Evolutionary conservation across 2,329 filamentous ascomycete species (phyloP).

Genomic region (Rosellinia necatrix): DNA sequence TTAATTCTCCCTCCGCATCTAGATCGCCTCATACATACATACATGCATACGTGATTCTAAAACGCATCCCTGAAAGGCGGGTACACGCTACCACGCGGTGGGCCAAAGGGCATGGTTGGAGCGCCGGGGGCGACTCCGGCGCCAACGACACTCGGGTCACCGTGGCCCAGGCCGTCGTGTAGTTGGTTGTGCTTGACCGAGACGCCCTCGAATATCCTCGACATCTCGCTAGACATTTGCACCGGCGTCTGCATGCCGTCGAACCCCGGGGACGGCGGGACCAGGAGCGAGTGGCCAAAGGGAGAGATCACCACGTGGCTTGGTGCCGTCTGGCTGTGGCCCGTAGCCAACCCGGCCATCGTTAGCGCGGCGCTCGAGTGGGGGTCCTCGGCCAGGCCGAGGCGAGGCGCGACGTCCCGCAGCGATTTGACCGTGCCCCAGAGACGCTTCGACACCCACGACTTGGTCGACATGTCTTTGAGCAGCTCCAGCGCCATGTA

Average conservation of each 20-base stretch:
- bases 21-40: neutral
- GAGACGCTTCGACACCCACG: constrained; percentile 71
- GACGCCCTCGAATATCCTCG: constrained; percentile 51
- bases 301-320: constrained; percentile 22
- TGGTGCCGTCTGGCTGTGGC: constrained; percentile 43
- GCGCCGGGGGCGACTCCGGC: constrained; percentile 1
- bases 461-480: constrained; percentile 71
- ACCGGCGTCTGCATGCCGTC: constrained; percentile 48
- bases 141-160: constrained; percentile 21
- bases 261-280: constrained; percentile 27
- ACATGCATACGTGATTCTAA: constrained; percentile 19
- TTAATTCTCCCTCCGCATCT: no score
- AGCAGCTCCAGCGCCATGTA: constrained; percentile 78
- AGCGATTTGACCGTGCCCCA: constrained; percentile 75
- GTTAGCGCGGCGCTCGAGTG: constrained; percentile 58
- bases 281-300: constrained; percentile 26
- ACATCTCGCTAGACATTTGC: constrained; percentile 60
- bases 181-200: constrained; percentile 32
- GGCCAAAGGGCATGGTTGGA: constrained; percentile 14
- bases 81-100: constrained; percentile 35
- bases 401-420: constrained; percentile 71
- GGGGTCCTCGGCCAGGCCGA: constrained; percentile 63
- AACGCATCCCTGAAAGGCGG: constrained; percentile 42
- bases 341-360: constrained; percentile 59
- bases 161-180: constrained; percentile 21